Percentiles rank a stretch among this genome's conserved stretches.
Evolutionary conservation across 345 rosid genomes (phyloP).

Genomic region (Kandelia obovata): DNA sequence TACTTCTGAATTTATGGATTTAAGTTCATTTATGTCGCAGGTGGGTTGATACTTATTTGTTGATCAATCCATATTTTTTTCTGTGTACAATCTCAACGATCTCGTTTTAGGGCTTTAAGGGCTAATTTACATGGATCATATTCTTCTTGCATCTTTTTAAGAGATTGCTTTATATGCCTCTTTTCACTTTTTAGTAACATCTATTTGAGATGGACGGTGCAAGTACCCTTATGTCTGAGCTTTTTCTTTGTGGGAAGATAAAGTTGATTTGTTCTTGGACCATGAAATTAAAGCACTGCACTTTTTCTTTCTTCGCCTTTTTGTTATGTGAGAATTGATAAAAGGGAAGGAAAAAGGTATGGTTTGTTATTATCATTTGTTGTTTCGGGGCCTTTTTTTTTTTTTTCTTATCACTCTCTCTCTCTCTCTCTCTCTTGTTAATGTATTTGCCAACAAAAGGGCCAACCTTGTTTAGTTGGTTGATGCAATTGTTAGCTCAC

Average conservation of each 20-base stretch:
- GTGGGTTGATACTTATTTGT: constrained; percentile 25
- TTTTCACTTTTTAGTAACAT: background rate
- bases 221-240: constrained; percentile 16
- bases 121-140: constrained; percentile 8
- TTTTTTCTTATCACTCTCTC: background rate
- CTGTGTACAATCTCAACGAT: background rate
- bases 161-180: constrained; percentile 7
- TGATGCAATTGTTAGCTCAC: background rate
- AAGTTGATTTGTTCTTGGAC: constrained; percentile 24
- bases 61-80: background rate
- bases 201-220: constrained; percentile 14
- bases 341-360: constrained; percentile 15
- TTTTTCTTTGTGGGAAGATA: constrained; percentile 17
- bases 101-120: constrained; percentile 8
- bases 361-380: constrained; percentile 23
- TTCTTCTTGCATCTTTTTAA: constrained; percentile 6
- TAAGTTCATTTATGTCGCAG: constrained; percentile 43
- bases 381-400: background rate
- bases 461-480: background rate
- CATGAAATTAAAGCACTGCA: constrained; percentile 13
- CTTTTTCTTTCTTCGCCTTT: constrained; percentile 17
- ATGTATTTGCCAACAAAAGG: background rate
- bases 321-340: constrained; percentile 12
- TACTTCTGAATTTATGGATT: constrained; percentile 45
- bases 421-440: background rate